These are phyloP conservation scores for Penicillium nucicola DNA, from an alignment of 495 filamentous ascomycete genomes.

Conservation along the genomic window DNA sequence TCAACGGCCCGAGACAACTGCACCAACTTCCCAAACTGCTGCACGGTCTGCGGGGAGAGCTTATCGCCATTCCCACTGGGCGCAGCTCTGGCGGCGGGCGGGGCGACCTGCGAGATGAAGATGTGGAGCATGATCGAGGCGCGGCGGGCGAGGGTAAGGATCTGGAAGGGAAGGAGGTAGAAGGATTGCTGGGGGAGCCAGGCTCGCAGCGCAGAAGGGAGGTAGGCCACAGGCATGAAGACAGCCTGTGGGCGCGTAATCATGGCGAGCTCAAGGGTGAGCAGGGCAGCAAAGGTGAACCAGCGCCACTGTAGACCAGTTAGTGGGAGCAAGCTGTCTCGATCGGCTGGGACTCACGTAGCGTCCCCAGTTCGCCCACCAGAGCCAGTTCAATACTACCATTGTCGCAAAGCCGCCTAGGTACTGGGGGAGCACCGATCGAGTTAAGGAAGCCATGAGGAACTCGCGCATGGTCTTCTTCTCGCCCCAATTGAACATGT, in stretches of 20 bases:
- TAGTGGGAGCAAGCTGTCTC: neutral
- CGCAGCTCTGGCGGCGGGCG: conserved; percentile 11
- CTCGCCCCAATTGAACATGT: conserved; percentile 64
- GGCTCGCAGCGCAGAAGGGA: conserved; percentile 39
- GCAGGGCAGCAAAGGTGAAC: conserved; percentile 63
- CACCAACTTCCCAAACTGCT: conserved; percentile 41
- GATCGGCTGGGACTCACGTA: conserved; percentile 41
- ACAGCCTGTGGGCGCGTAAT: conserved; percentile 60
- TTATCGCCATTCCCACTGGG: conserved; percentile 12
- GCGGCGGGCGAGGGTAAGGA: conserved; percentile 72
- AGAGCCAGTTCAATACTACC: conserved; percentile 66
- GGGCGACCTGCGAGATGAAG: conserved; percentile 76
- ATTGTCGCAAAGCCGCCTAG: conserved; percentile 56
- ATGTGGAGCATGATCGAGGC: conserved; percentile 79
- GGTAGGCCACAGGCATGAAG: conserved; percentile 32
- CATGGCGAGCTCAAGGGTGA: conserved; percentile 69
- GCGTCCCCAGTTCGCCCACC: conserved; percentile 79
- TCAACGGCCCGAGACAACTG: conserved; percentile 54
- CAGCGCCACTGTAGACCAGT: conserved; percentile 73
- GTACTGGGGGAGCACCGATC: conserved; percentile 60
- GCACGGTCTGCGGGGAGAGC: conserved; percentile 33
- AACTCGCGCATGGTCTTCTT: conserved; percentile 73
- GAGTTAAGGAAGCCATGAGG: conserved; percentile 59
- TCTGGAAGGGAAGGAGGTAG: conserved; percentile 86
- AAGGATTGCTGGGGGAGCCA: conserved; percentile 53